Conservation (phyloP, 2,329 filamentous ascomycete genomes). For the Hymenoscyphus infarciens region DNA sequence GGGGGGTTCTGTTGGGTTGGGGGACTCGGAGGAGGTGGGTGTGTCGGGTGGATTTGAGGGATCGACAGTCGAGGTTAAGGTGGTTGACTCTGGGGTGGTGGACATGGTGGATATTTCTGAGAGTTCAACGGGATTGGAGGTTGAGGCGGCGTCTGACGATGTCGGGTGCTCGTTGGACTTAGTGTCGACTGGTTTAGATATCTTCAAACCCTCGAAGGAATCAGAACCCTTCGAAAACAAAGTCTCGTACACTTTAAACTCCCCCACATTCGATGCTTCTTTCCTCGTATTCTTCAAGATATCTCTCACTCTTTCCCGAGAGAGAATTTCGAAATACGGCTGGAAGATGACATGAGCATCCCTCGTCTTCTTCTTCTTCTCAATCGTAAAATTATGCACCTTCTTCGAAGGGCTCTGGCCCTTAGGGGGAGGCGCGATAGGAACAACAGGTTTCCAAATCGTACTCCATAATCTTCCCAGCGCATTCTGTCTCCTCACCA, state of each 20-base stretch:
- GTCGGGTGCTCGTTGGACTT: too few relatives aligned
- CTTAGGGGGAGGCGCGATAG: constrained; percentile 28
- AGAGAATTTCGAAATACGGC: neutral
- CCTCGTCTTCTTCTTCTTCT: neutral
- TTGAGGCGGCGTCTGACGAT: too few relatives aligned
- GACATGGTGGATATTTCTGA: too few relatives aligned
- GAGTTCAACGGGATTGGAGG: too few relatives aligned
- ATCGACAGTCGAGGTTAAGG: neutral
- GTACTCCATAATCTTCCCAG: constrained; percentile 65
- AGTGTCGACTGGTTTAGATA: too few relatives aligned
- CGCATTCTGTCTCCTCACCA: constrained; percentile 54
- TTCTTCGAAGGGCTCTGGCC: constrained; percentile 20
- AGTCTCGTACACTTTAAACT: too few relatives aligned
- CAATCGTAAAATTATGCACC: constrained; percentile 6
- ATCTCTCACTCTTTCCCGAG: neutral
- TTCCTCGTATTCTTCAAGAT: neutral
- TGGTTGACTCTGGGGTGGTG: too few relatives aligned
- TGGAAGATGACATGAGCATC: neutral
- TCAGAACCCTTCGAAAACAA: too few relatives aligned
- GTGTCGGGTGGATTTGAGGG: neutral
- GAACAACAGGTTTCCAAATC: constrained; percentile 24
- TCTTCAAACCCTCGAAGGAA: too few relatives aligned
- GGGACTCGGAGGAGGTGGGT: neutral
- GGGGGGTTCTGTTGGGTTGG: neutral
- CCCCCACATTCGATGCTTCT: too few relatives aligned